phyloP scores from a whole-genome alignment of 139 green algal genomes.

The Zygnema cylindricum region DNA sequence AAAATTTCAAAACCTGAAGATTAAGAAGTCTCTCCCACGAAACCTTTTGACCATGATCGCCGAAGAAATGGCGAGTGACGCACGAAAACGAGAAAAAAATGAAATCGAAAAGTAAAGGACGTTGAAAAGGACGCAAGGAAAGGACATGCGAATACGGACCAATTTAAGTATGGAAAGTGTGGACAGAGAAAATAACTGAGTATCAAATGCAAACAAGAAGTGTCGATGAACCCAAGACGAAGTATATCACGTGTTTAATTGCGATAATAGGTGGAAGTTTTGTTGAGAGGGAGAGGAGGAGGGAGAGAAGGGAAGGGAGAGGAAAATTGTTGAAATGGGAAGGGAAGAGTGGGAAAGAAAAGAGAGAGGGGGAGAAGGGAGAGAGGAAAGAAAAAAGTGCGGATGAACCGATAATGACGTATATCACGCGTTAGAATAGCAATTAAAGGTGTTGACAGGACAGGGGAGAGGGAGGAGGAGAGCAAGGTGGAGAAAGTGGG shows the following conservation, averaged over 20 bases:
- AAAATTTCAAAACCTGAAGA: no score
- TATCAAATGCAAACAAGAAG: conserved; percentile 82
- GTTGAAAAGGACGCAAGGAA: conserved; percentile 75
- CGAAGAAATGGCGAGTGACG: conserved; percentile 91
- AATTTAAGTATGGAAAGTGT: conserved; percentile 95
- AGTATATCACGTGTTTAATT: conserved; percentile 85
- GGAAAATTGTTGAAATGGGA: no score
- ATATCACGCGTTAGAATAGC: no score
- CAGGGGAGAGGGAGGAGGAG: no score
- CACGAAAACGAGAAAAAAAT: conserved; percentile 77
- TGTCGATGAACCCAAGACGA: conserved; percentile 80
- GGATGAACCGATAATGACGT: no score
- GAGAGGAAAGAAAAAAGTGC: no score
- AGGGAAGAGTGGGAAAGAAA: background rate
- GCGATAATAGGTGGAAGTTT: conserved; percentile 93
- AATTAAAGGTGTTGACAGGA: no score
- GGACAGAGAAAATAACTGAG: conserved; percentile 84
- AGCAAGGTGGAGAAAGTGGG: no score
- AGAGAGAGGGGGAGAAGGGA: background rate
- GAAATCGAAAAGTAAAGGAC: conserved; percentile 83
- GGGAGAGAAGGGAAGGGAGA: no score
- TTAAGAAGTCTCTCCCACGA: no score
- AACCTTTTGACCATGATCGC: conserved; percentile 80
- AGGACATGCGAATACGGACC: conserved; percentile 83
- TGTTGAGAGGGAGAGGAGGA: no score